Evolutionary conservation across 768 basidiomycete genomes (phyloP), one percentile per base, ranked within the genome.

Genomic region (Dentipellis sp.): DNA sequence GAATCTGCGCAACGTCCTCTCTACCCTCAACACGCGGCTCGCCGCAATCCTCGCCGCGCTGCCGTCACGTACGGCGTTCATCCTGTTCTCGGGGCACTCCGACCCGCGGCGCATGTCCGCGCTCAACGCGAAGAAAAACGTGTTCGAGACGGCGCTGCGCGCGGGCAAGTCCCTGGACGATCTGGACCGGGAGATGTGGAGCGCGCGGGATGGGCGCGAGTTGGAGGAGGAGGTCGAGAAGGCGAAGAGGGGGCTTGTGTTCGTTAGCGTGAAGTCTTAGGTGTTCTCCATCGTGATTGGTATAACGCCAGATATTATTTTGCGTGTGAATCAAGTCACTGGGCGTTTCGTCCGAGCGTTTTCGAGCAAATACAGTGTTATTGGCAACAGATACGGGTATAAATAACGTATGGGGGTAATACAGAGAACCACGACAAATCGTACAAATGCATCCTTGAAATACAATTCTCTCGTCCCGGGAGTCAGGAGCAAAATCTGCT

Each of bases 31-130:
- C 68, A 64, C 64, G 0, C 84, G 82, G 7, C 77, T 97, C 4
- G 67, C 70, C 38, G 64, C 71, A 1, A 71, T 97, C 0, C 83
- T 94, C 64, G 72, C 77, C 0, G 67, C 82, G 0, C 78, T 98
- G 0, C 93, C 94, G 0, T 67, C 84, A 2, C 81, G 84, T 19
- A 91, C 94, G 0, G 93, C 92, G 0, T 68, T 97, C 19, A 71
- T 97, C 53, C 74, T 98, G 39, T 84, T 97, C 65, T 90, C 88
- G 0, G 94, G 94, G 1, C 92, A 97, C 65, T 83, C 84, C 0
- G 91, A 97, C 67, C 94, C 94, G 0, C 81, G 91, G 0, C 73
- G 68, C 7, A 93, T 95, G 91, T 74, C 86, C 3, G 67, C 76
- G 22, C 72, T 98, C 19, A 84, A 84, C 61, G 79, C 79, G 5